phyloP scores from a whole-genome alignment of 306 rosid genomes.

The Begonia loranthoides region DNA sequence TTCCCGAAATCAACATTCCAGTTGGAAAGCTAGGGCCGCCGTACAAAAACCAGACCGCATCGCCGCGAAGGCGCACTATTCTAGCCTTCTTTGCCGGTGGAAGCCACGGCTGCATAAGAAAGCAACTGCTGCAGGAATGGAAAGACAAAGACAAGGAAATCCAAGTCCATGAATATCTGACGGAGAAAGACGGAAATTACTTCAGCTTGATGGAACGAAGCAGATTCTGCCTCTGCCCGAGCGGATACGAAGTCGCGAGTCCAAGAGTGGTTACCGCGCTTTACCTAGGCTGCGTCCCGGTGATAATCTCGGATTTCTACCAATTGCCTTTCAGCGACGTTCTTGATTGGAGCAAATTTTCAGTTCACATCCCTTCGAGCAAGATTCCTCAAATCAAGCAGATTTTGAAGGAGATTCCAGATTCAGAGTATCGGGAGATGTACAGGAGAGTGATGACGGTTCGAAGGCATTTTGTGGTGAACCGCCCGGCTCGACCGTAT shows the following conservation, averaged over 20 bases:
- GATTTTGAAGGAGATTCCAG: conserved; percentile 28
- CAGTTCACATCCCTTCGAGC: conserved; percentile 31
- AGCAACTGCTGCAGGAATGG: conserved; percentile 38
- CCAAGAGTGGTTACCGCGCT: conserved; percentile 74
- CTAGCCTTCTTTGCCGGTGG: conserved; percentile 64
- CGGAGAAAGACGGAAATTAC: conserved; percentile 30
- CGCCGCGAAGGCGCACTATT: conserved; percentile 22
- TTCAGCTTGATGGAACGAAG: conserved; percentile 36
- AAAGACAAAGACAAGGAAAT: conserved; percentile 43
- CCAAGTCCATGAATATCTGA: conserved; percentile 51
- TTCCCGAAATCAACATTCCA: conserved; percentile 52
- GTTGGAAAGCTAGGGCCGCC: conserved; percentile 35
- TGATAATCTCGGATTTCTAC: conserved; percentile 41
- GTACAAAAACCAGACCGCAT: neutral
- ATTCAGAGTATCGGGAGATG: conserved; percentile 30
- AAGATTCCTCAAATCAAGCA: conserved; percentile 42
- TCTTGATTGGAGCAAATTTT: conserved; percentile 55
- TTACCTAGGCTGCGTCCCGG: conserved; percentile 58
- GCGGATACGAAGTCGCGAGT: conserved; percentile 76
- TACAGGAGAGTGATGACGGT: conserved; percentile 28
- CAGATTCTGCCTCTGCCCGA: conserved; percentile 75
- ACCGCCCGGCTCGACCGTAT: conserved; percentile 51
- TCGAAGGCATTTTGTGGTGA: conserved; percentile 42
- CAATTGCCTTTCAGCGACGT: conserved; percentile 67
- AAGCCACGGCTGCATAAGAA: conserved; percentile 42